phyloP scores from a whole-genome alignment of 1,139 yeast species.

The Scheffersomyces insectosa region DNA sequence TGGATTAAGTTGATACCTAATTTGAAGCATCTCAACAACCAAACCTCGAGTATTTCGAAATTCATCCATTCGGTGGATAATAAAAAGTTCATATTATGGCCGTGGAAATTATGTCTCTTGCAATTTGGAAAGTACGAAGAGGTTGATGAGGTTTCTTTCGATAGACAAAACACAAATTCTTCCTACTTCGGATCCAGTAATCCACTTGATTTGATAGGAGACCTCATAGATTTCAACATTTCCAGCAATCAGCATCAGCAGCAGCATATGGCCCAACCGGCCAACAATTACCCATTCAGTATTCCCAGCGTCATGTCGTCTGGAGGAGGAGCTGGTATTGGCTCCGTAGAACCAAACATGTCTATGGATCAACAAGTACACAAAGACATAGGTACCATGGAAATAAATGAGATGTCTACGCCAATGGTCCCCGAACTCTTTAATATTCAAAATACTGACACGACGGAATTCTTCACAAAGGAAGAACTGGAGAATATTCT shows the following conservation, averaged over 20 bases:
- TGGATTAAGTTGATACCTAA: conserved; percentile 75
- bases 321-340: conserved; percentile 17
- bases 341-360: conserved; percentile 22
- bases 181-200: conserved; percentile 13
- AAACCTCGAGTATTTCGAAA: conserved; percentile 62
- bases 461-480: conserved; percentile 24
- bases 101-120: conserved; percentile 60
- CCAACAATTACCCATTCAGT: conserved; percentile 19
- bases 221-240: conserved; percentile 38
- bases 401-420: conserved; percentile 14
- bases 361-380: conserved; percentile 12
- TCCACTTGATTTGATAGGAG: conserved; percentile 37
- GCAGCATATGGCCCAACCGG: conserved; percentile 2
- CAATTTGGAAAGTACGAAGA: conserved; percentile 42
- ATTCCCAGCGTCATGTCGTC: conserved; percentile 28
- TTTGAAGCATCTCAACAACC: conserved; percentile 64
- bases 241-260: conserved; percentile 18
- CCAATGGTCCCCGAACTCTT: conserved; percentile 26
- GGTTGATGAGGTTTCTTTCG: not conserved
- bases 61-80: conserved; percentile 54
- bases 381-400: conserved; percentile 12
- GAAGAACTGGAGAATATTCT: conserved; percentile 24
- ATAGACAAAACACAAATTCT: not conserved
- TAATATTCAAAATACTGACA: conserved; percentile 21
- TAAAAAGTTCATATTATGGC: conserved; percentile 68